A percentile compares a stretch with the other conserved stretches of the same genome.
phyloP scores from a whole-genome alignment of 2,329 filamentous ascomycete genomes.

The Paecilomyces sp. region DNA sequence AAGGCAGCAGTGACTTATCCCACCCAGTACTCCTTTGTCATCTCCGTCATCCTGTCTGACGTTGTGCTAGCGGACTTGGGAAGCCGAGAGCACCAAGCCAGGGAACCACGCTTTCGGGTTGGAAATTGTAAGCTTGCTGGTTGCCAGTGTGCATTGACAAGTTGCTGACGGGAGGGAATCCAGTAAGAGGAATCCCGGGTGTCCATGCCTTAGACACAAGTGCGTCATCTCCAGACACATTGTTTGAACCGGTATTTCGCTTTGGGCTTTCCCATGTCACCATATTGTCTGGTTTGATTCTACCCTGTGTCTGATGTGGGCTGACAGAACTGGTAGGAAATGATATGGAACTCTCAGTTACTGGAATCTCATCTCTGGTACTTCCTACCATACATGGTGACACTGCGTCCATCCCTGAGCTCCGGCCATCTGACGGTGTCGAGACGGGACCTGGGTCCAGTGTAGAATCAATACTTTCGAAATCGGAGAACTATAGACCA shows the following conservation, averaged over 20 bases:
- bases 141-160: background rate
- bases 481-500: background rate
- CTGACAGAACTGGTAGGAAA: background rate
- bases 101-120: background rate
- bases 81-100: background rate
- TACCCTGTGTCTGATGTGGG: background rate
- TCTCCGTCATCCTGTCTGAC: background rate
- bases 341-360: background rate
- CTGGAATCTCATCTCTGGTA: background rate
- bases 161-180: background rate
- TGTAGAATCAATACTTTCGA: background rate
- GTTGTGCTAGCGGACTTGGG: background rate
- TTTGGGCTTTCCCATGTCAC: background rate
- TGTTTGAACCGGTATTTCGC: background rate
- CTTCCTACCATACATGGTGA: background rate
- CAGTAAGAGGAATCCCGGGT: background rate
- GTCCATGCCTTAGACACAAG: background rate
- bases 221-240: background rate
- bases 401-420: background rate
- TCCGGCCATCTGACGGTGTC: background rate
- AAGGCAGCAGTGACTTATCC: background rate
- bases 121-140: background rate
- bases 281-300: background rate
- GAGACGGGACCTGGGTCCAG: background rate
- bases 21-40: background rate